Evolutionary conservation across 2,329 filamentous ascomycete genomes (phyloP), one percentile per base, ranked within the genome.

Genomic region (Neopestalotiopsis clavispora): DNA sequence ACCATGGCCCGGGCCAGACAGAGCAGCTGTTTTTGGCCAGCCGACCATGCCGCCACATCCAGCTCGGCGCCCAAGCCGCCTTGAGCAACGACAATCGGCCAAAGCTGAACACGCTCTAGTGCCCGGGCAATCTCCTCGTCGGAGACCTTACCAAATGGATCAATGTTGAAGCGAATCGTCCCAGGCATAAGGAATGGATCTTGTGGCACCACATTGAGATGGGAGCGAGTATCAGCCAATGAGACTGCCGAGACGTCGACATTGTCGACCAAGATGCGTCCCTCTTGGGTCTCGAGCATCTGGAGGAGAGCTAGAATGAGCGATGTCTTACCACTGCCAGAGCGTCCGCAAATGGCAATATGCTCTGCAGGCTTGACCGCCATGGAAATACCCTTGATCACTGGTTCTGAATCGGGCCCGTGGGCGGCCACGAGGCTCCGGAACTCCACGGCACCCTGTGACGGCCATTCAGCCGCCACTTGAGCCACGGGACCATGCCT

Each of bases 1-100:
- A 71, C 64, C 68, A 74, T 69, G 49, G 72, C 72, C 57, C 72
- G 68, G 12, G 70, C 71, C 30, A 74, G 66, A 65, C 68, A 74
- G 17, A 74, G 62, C 42, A 74, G 68, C 66, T 74, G 73, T 17
- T 62, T 68, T 57, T 73, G 63, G 0, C 72, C 70, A 2, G 60
- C 67, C 2, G 71, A 71, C 71, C 69, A 70, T 3, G 65, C 60
- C 2, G 57, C 57, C 12, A 60, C 49, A 32, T 68, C 59, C 12
- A 72, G 52, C 40, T 67, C 57, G 17, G 45, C 45, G 32, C 68
- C 68, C 20, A 73, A 23, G 23, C 69, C 71, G 6, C 69, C 68
- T 7, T 67, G 49, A 4, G 59, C 63, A 4, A 20, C 34, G 4
- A 73, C 60, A 1, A 59, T 67, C 13, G 42, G 20, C 72, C 67